phyloP scores from a whole-genome alignment of 2,329 filamentous ascomycete genomes.

The Acarospora socialis region DNA sequence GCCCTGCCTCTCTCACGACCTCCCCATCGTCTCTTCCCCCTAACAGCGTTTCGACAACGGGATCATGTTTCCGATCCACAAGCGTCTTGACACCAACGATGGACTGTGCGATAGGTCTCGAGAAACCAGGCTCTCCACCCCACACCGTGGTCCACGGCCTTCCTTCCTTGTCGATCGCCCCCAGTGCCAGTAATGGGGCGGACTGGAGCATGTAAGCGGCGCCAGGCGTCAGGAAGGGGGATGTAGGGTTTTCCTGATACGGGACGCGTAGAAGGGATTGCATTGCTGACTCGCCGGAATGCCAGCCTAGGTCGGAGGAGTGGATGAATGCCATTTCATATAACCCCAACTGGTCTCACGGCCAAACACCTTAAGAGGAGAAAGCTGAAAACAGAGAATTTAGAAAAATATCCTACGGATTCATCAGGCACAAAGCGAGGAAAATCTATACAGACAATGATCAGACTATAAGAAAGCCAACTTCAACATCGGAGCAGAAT shows the following conservation, averaged over 20 bases:
- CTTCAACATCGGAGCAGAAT: too few species aligned
- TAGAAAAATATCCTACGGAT: too few species aligned
- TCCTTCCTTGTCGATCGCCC: constrained; percentile 50
- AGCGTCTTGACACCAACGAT: constrained; percentile 49
- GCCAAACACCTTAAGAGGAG: too few species aligned
- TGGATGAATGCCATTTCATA: constrained; percentile 29
- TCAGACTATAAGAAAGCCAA: too few species aligned
- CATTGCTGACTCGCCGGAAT: constrained; percentile 53
- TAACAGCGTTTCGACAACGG: constrained; percentile 52
- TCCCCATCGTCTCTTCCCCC: constrained; percentile 32
- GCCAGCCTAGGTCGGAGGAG: constrained; percentile 35
- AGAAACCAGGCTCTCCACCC: constrained; percentile 60
- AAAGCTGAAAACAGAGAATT: too few species aligned
- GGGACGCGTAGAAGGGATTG: constrained; percentile 48
- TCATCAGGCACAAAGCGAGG: too few species aligned
- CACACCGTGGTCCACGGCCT: constrained; percentile 65
- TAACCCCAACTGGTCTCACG: background rate
- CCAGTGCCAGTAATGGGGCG: constrained; percentile 57
- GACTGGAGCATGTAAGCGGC: constrained; percentile 46
- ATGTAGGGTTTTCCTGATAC: constrained; percentile 49
- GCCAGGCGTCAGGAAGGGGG: constrained; percentile 45
- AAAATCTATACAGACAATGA: too few species aligned
- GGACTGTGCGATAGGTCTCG: constrained; percentile 44
- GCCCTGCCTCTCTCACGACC: constrained; percentile 27
- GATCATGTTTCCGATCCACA: constrained; percentile 51